A percentile compares a stretch with the other conserved stretches of the same genome.
These are phyloP conservation scores for Yarrowia divulgata DNA, from an alignment of 805 yeast genomes.

Conservation along the genomic window DNA sequence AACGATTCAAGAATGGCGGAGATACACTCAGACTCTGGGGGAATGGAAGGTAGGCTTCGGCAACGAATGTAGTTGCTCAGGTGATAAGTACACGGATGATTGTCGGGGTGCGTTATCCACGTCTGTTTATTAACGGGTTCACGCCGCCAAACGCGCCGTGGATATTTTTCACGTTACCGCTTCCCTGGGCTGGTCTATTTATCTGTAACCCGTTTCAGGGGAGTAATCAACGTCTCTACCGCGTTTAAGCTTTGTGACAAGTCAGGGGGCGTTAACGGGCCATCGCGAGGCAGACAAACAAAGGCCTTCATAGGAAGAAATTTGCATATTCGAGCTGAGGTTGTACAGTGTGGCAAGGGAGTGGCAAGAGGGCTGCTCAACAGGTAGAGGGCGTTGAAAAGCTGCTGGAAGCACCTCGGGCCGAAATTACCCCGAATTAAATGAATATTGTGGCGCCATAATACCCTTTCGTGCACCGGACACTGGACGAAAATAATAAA, in stretches of 20 bases:
- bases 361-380: background rate
- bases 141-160: too few relatives aligned
- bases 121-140: too few relatives aligned
- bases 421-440: background rate
- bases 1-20: conserved; percentile 12
- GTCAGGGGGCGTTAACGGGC: conserved; percentile 38
- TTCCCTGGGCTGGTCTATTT: conserved; percentile 6
- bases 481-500: background rate
- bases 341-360: conserved; percentile 15
- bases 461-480: background rate
- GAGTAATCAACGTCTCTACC: conserved; percentile 13
- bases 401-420: background rate
- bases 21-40: background rate
- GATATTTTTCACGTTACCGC: conserved; percentile 8
- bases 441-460: background rate
- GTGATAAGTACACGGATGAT: background rate
- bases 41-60: background rate
- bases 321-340: background rate
- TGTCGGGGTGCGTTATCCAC: background rate
- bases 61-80: background rate
- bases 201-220: conserved; percentile 30
- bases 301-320: conserved; percentile 12
- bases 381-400: background rate
- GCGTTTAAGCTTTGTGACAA: conserved; percentile 23
- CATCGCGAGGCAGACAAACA: conserved; percentile 34